Evolutionary conservation across 225 moss, liverwort and hornwort genomes (phyloP).

Genomic region (Polytrichum commune): DNA sequence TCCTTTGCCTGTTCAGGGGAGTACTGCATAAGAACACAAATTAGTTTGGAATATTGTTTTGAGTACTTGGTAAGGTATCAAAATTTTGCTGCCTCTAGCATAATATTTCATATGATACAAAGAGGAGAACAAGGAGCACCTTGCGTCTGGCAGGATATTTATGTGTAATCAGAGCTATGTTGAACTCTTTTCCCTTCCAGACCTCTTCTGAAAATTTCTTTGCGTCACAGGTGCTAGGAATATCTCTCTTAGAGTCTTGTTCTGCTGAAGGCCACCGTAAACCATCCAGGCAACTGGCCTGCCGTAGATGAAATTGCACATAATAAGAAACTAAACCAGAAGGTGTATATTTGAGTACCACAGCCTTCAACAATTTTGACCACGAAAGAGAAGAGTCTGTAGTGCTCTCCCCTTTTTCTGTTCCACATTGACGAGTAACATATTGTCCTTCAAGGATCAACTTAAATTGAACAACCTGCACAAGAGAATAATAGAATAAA

Average conservation of each 20-base stretch:
- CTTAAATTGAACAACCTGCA: slow-evolving; percentile 63
- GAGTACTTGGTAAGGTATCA: too few species aligned
- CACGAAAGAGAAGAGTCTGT: slow-evolving; percentile 46
- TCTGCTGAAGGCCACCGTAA: slow-evolving; percentile 36
- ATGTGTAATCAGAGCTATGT: slow-evolving; percentile 48
- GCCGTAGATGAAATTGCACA: slow-evolving; percentile 55
- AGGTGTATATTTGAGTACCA: slow-evolving; percentile 17
- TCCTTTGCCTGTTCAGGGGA: slow-evolving; percentile 21
- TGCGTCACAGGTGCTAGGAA: slow-evolving; percentile 14
- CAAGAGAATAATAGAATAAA: not conserved
- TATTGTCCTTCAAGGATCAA: slow-evolving; percentile 60
- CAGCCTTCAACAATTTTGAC: slow-evolving; percentile 60
- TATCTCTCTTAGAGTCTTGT: slow-evolving; percentile 17
- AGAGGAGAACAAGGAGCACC: slow-evolving; percentile 18
- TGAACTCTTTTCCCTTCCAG: slow-evolving; percentile 44
- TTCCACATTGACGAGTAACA: slow-evolving; percentile 8
- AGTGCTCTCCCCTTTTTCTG: slow-evolving; percentile 10
- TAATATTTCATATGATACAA: not conserved
- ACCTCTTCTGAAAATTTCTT: slow-evolving; percentile 10
- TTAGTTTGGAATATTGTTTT: too few species aligned
- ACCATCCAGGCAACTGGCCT: slow-evolving; percentile 45
- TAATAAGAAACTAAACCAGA: slow-evolving; percentile 29
- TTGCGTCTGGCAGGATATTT: slow-evolving; percentile 42
- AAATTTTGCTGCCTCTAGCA: not conserved
- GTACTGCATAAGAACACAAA: slow-evolving; percentile 23